Conservation (phyloP, 495 filamentous ascomycete genomes). For the Trichoderma erinaceum region DNA sequence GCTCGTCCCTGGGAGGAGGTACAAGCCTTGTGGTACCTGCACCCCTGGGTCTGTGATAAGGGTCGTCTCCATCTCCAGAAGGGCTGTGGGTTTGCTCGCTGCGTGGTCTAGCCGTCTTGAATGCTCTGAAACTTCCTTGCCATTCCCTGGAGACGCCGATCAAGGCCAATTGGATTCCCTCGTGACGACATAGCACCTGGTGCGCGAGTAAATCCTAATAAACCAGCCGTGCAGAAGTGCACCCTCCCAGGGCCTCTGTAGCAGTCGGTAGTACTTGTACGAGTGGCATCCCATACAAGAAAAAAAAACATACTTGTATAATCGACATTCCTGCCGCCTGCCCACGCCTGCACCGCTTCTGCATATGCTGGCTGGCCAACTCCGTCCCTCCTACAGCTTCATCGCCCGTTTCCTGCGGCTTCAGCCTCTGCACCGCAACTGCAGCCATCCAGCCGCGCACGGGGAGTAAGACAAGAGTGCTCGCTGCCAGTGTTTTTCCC, state of each 20-base stretch:
- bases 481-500: constrained; percentile 13
- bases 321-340: neutral
- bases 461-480: neutral
- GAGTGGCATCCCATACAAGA: neutral
- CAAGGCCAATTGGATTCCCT: constrained; percentile 6
- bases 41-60: constrained; percentile 11
- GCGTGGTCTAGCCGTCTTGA: constrained; percentile 12
- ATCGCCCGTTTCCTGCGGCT: neutral
- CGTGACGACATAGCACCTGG: constrained; percentile 8
- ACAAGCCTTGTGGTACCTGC: neutral
- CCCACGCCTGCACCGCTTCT: neutral
- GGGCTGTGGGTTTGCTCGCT: neutral
- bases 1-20: neutral
- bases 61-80: neutral
- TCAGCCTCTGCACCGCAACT: neutral
- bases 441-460: neutral
- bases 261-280: neutral
- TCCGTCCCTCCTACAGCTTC: neutral
- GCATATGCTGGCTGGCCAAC: constrained; percentile 3
- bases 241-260: neutral
- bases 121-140: constrained; percentile 10
- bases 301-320: neutral
- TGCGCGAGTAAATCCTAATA: neutral
- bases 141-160: constrained; percentile 12
- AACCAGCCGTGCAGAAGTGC: no score